Base-by-base conservation (phyloP, 257 asterid species). In the Penstemon barbatus region DNA sequence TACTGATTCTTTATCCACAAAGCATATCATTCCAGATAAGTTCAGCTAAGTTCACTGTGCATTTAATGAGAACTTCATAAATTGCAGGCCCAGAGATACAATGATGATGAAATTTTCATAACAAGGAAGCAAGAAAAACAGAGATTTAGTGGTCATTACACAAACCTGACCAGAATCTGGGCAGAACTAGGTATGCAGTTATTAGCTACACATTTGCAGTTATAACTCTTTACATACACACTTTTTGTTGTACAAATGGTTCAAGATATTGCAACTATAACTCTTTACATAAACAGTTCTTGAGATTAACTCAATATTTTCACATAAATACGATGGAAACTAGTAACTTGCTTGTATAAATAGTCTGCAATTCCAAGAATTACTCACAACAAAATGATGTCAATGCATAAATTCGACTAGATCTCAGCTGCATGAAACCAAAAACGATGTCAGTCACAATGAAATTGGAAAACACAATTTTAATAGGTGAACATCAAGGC, bases 351-450 rank as follows among this genome's bases (percentile, higher is more conserved):
- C 96, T 92, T 89, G 96, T 92, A 92, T 11, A 92, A 74, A 79
- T 92, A 92, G 72, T 97, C 98, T 19, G 98, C 98, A 74, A 92
- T 92, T 74, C 98, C 97, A 78, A 92, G 92, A 75, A 92, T 89
- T 61, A 92, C 68, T 75, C 96, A 89, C 75, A 92, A 77, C 85
- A 92, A 80, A 66, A 89, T 85, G 78, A 92, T 92, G 78, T 92
- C 98, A 45, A 89, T 86, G 78, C 98, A 92, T 83, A 89, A 77
- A 89, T 92, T 72, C 98, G 94, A 79, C 96, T 92, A 57, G 98
- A 92, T 66, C 98, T 84, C 87, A 92, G 86, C 98, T 92, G 96
- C 62, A n/a, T n/a, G n/a, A n/a, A n/a, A n/a, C n/a, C n/a, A n/a
- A n/a, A n/a, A n/a, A n/a, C n/a, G n/a, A n/a, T n/a, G n/a, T n/a